Evolutionary conservation across 805 yeast species (phyloP).

Genomic region (Blastobotrys americana): DNA sequence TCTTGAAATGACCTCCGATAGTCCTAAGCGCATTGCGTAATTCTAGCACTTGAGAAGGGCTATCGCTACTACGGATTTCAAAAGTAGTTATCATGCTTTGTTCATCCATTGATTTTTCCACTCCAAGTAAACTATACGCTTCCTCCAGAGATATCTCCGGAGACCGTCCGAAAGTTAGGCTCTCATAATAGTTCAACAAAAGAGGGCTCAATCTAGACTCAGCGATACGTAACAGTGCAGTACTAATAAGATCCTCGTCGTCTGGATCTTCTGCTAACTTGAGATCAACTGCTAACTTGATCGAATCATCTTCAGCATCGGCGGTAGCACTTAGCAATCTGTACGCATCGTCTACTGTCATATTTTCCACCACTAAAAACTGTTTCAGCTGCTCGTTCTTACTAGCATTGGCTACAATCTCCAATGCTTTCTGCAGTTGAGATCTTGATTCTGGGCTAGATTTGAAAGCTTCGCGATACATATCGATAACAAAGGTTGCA

Average conservation of each 20-base stretch:
- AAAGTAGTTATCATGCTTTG: constrained; percentile 47
- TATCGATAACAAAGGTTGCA: constrained; percentile 13
- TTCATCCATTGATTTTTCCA: constrained; percentile 47
- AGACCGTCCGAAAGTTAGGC: constrained; percentile 11
- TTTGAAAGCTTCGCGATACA: constrained; percentile 8
- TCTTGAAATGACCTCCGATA: constrained; percentile 48
- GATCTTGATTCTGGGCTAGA: constrained; percentile 8
- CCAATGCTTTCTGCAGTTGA: constrained; percentile 14
- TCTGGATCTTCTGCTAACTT: constrained; percentile 35
- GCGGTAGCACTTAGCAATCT: constrained; percentile 43
- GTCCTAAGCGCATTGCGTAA: constrained; percentile 52
- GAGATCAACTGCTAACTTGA: constrained; percentile 66
- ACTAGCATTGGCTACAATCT: constrained; percentile 15
- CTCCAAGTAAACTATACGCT: constrained; percentile 45
- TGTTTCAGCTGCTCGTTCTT: constrained; percentile 11
- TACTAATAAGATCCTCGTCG: constrained; percentile 11
- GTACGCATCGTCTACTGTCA: constrained; percentile 45
- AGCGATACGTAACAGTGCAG: constrained; percentile 29
- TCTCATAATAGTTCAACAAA: constrained; percentile 28
- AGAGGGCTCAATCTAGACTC: constrained; percentile 22
- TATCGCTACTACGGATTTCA: constrained; percentile 39
- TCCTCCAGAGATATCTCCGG: constrained; percentile 28
- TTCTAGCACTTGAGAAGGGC: constrained; percentile 43
- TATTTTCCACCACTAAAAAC: constrained; percentile 37
- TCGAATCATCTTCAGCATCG: constrained; percentile 59